Conservation (phyloP, 371 early-diverging fungal genomes). For the Rhizoclosmatium hyalinum region DNA sequence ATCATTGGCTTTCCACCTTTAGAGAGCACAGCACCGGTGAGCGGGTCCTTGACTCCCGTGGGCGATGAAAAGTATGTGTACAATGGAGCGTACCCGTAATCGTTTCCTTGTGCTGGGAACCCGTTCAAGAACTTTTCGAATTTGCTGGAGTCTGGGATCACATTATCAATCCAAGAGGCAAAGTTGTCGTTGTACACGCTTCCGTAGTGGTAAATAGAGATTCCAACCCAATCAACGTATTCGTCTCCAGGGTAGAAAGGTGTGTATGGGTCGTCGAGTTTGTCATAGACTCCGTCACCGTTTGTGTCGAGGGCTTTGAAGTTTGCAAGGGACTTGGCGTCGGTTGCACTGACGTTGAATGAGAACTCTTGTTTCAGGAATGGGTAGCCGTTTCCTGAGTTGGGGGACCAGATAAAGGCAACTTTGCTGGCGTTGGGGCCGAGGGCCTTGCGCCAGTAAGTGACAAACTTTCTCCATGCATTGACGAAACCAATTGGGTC, state of each 20-base stretch:
- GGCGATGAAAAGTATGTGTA: conserved; percentile 48
- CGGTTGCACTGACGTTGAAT: conserved; percentile 7
- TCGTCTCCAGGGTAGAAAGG: conserved; percentile 61
- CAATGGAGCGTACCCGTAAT: conserved; percentile 40
- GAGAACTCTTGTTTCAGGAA: conserved; percentile 4
- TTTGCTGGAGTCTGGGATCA: not conserved
- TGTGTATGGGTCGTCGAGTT: conserved; percentile 40
- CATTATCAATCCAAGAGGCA: not conserved
- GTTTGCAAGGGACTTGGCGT: conserved; percentile 8
- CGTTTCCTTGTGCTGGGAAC: conserved; percentile 5
- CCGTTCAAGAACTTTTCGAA: conserved; percentile 41
- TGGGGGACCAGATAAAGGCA: conserved; percentile 50
- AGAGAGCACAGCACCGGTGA: conserved; percentile 18
- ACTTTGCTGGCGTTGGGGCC: conserved; percentile 28
- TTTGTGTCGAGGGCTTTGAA: conserved; percentile 46
- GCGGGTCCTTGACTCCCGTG: conserved; percentile 14
- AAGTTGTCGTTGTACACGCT: not conserved
- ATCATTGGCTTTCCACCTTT: conserved; percentile 52
- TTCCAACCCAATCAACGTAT: conserved; percentile 60
- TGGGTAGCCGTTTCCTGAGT: conserved; percentile 44
- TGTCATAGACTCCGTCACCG: conserved; percentile 39
- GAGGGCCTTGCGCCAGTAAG: conserved; percentile 26
- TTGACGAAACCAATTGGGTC: conserved; percentile 38
- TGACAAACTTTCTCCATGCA: conserved; percentile 29
- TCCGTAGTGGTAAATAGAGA: conserved; percentile 49